These are phyloP conservation scores for Myriosclerotinia scirpicola DNA, from an alignment of 2,329 filamentous ascomycete species.

Conservation along the genomic window DNA sequence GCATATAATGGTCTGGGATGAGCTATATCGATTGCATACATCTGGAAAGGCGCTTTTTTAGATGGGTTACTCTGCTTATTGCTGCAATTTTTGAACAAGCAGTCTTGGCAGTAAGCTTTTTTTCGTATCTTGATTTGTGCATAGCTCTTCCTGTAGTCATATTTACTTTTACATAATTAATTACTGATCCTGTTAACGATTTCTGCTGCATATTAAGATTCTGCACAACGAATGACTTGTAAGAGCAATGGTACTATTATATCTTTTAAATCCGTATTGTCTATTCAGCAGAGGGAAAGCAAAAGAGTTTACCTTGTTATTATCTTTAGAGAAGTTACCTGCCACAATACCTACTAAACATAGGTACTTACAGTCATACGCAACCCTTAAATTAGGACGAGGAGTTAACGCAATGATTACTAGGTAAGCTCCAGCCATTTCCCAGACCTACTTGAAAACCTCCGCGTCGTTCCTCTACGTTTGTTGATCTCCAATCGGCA, in stretches of 20 bases:
- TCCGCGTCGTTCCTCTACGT: background rate
- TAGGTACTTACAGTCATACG: conserved; percentile 1
- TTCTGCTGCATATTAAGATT: background rate
- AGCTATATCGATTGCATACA: background rate
- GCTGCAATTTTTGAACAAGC: background rate
- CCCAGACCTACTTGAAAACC: background rate
- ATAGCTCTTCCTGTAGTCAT: background rate
- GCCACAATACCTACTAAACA: background rate
- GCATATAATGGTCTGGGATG: background rate
- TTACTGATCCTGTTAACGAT: background rate
- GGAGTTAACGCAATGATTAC: background rate
- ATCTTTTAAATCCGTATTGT: background rate
- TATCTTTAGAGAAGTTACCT: conserved; percentile 8
- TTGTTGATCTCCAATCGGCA: background rate
- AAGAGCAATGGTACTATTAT: background rate
- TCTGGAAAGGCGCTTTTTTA: conserved; percentile 11
- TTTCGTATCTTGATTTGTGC: background rate
- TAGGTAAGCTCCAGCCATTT: background rate
- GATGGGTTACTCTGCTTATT: background rate
- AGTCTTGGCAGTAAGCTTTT: background rate
- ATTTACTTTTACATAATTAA: background rate
- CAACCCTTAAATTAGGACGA: background rate
- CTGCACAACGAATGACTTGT: background rate
- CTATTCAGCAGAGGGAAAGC: background rate
- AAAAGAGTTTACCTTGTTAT: background rate